phyloP scores from a whole-genome alignment of 495 filamentous ascomycete genomes.

The Podospora pseudocomata region DNA sequence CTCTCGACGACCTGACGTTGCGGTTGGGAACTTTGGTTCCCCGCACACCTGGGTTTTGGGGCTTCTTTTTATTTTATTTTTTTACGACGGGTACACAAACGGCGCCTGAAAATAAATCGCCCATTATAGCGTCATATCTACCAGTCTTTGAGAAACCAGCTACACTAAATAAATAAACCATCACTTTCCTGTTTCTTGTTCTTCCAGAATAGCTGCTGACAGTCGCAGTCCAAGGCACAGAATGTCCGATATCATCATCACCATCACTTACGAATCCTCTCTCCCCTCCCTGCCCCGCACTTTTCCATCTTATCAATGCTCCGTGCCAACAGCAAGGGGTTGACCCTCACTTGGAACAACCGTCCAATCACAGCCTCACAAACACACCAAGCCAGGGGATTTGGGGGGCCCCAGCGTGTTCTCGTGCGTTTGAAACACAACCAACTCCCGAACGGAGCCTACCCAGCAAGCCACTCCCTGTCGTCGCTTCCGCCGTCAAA shows the following conservation, averaged over 20 bases:
- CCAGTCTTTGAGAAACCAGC: background rate
- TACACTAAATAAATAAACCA: background rate
- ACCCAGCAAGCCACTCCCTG: conserved; percentile 3
- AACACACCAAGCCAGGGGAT: background rate
- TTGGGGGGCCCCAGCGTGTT: background rate
- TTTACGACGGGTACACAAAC: conserved; percentile 2
- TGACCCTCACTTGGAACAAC: background rate
- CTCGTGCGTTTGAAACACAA: conserved; percentile 1
- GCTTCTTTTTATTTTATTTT: background rate
- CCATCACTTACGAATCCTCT: background rate
- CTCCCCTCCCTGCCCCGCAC: conserved; percentile 1
- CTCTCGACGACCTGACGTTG: background rate
- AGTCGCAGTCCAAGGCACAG: background rate
- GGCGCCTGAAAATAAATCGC: background rate
- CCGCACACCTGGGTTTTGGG: background rate
- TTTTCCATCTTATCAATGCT: background rate
- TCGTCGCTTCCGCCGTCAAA: background rate
- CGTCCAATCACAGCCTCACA: background rate
- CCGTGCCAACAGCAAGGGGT: background rate
- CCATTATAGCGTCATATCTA: background rate
- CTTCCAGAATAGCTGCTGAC: background rate
- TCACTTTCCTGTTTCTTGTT: background rate
- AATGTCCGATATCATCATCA: background rate
- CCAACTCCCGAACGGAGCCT: conserved; percentile 1
- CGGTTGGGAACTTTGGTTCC: background rate